Base-by-base conservation (phyloP, 352 stramenopile genomes). In the Phytophthora pluvialis region DNA sequence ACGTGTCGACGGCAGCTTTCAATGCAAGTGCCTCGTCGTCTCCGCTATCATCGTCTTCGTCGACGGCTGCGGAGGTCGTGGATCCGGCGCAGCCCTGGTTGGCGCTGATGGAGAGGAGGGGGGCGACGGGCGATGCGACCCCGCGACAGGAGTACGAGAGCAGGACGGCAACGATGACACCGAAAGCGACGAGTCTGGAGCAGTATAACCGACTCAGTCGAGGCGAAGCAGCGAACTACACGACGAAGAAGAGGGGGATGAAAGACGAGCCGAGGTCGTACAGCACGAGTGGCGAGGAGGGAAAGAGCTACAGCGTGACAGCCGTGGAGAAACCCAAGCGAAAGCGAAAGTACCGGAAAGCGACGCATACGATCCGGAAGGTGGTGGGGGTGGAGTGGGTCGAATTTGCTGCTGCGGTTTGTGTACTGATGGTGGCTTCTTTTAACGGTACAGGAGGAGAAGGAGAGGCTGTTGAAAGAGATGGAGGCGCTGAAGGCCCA, bases 291-390 rank as follows among this genome's bases (percentile, higher is more conserved):
- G 36, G 29, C 6, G 47, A 53, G 10, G 48, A 58, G 25, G 39
- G 50, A 16, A 56, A 8, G 21, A 49, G 18, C 31, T 47, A 16
- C n/a, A 49, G 6, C 33, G 26, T 31, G 10, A 49, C 18, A 31
- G 10, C 16, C 42, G 32, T 31, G 48, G 8, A 61, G 31, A 62
- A 55, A 7, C 52, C 48, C 28, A 70, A 72, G 51, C 38, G 38
- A 16, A 73, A 74, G 39, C 53, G 54, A 7, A 77, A 77, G 43
- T 61, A 73, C 13, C 36, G 69, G 16, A 77, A 73, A 50, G 69
- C 64, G 4, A 77, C 69, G 28, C 65, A 77, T 46, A 77, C 69
- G n/a, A 61, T 77, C 4, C 57, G 64, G 28, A 73, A 75, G 46
- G 60, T 70, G 31, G 33, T 53, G 29, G 11, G 18, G 3, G 15